Percentiles rank a stretch among this genome's conserved stretches.
Evolutionary conservation across 164 flowering plant species (phyloP).

Genomic region (Umbilicus rupestris): DNA sequence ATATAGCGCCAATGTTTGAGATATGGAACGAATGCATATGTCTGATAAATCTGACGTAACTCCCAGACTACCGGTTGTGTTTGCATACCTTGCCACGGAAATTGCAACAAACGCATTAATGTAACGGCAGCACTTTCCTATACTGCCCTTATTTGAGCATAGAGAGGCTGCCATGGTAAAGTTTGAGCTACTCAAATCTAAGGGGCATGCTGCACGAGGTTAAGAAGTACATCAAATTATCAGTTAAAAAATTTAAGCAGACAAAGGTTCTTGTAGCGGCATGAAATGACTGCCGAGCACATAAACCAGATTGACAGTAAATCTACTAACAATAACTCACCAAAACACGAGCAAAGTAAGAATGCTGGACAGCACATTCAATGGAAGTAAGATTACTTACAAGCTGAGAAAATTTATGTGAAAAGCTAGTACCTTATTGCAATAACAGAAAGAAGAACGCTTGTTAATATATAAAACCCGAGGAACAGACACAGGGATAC

Average conservation of each 20-base stretch:
- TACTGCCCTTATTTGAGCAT: constrained; percentile 52
- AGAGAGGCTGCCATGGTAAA: constrained; percentile 59
- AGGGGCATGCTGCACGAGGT: constrained; percentile 69
- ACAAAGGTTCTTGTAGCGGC: not conserved
- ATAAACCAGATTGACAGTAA: not conserved
- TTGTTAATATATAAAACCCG: too few relatives aligned
- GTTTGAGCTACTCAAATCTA: constrained; percentile 73
- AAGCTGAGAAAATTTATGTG: not conserved
- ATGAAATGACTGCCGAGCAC: not conserved
- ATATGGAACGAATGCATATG: constrained; percentile 52
- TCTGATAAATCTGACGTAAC: constrained; percentile 55
- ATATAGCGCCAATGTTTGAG: constrained; percentile 54
- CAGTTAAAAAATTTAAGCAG: not conserved
- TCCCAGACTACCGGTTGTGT: constrained; percentile 61
- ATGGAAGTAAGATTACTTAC: not conserved
- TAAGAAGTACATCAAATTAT: not conserved
- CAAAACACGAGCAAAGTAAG: not conserved
- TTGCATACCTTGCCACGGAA: constrained; percentile 77
- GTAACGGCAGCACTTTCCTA: constrained; percentile 89
- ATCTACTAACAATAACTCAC: not conserved
- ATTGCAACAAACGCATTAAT: constrained; percentile 79
- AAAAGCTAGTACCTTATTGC: not conserved
- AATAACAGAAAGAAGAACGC: not conserved
- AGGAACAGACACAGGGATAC: too few relatives aligned
- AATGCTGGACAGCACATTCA: not conserved